phyloP scores from a whole-genome alignment of 331 rosid genomes.

The Cydonia oblonga region DNA sequence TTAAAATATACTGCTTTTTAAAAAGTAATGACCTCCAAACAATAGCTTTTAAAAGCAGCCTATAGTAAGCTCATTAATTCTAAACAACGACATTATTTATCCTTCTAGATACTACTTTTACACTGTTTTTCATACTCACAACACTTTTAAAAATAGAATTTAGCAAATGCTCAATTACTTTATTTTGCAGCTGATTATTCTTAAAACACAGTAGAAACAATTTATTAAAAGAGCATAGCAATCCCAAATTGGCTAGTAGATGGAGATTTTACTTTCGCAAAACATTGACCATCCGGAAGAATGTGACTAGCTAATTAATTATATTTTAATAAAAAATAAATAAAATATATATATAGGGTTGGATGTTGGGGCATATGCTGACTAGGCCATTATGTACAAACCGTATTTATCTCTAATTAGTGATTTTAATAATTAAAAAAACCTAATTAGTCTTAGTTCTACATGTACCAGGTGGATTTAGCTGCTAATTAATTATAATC shows the following conservation, averaged over 20 bases:
- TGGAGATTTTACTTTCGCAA: background rate
- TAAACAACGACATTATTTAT: too few relatives aligned
- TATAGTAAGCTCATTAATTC: too few relatives aligned
- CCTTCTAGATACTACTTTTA: too few relatives aligned
- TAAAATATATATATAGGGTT: background rate
- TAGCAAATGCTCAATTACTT: too few relatives aligned
- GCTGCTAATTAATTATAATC: background rate
- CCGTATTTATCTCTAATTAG: background rate
- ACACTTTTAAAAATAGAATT: too few relatives aligned
- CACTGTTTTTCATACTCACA: too few relatives aligned
- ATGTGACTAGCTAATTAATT: background rate
- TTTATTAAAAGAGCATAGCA: too few relatives aligned
- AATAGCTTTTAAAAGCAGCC: too few relatives aligned
- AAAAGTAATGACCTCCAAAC: too few relatives aligned
- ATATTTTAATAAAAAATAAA: background rate
- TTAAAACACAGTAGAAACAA: fast-evolving
- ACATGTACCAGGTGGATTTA: background rate
- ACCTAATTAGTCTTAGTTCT: background rate
- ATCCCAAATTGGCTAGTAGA: background rate
- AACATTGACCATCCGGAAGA: background rate
- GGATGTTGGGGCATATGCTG: background rate
- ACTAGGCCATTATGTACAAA: background rate
- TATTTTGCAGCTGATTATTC: too few relatives aligned
- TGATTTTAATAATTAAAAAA: too few relatives aligned
- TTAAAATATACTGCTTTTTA: too few relatives aligned